These are phyloP conservation scores for Anethum foeniculum DNA, from an alignment of 140 eudicot species.

Conservation along the genomic window DNA sequence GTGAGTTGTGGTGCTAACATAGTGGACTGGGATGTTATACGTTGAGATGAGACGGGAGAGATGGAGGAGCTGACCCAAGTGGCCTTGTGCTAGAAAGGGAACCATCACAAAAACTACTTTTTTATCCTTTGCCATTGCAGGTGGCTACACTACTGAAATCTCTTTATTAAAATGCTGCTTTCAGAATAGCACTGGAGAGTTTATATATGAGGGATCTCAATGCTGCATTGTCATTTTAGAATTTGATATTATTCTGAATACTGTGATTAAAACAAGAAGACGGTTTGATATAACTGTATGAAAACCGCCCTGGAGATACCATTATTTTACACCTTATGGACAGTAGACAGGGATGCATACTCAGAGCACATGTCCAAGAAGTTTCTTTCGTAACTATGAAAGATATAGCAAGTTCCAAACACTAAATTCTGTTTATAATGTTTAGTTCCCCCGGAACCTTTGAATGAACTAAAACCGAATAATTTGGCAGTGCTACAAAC, in stretches of 20 bases:
- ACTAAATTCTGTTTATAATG: background rate
- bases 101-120: slow-evolving; percentile 40
- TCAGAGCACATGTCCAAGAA: background rate
- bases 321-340: background rate
- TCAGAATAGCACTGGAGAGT: background rate
- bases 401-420: background rate
- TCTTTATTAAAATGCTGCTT: background rate
- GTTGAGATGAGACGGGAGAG: slow-evolving; percentile 51
- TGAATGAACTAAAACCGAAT: too few relatives aligned
- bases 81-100: slow-evolving; percentile 65
- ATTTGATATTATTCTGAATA: background rate
- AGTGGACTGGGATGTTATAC: slow-evolving; percentile 49
- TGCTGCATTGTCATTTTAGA: background rate
- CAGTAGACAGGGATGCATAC: slow-evolving; percentile 1
- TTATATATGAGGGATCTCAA: background rate
- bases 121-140: background rate
- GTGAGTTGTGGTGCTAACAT: slow-evolving; percentile 40
- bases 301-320: background rate
- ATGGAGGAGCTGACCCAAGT: slow-evolving; percentile 64
- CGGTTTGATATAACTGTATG: background rate
- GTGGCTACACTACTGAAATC: background rate
- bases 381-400: background rate
- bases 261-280: background rate
- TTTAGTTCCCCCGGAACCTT: background rate
- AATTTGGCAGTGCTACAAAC: background rate